Evolutionary conservation across 495 filamentous ascomycete genomes (phyloP).

Genomic region (Tetracladium setigerum): DNA sequence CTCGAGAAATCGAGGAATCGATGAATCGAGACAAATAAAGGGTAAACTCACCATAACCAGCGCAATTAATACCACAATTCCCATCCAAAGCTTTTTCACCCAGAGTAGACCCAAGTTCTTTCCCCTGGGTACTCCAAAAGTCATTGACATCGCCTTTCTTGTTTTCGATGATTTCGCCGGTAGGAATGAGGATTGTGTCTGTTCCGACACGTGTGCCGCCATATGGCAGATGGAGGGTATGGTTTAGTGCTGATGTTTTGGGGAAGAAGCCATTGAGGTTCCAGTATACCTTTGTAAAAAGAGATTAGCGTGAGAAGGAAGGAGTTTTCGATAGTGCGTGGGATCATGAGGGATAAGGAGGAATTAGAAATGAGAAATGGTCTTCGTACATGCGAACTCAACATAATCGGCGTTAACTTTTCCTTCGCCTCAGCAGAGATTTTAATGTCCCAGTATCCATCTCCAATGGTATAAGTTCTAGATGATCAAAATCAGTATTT

Average conservation of each 20-base stretch:
- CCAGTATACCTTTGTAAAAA: constrained; percentile 68
- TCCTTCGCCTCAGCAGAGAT: constrained; percentile 47
- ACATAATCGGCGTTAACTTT: constrained; percentile 60
- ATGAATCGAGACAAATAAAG: constrained; percentile 23
- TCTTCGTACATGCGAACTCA: constrained; percentile 41
- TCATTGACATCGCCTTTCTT: constrained; percentile 57
- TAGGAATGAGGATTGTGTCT: constrained; percentile 72
- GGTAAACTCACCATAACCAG: constrained; percentile 62
- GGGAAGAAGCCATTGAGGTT: constrained; percentile 75
- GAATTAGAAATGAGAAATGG: too few relatives aligned
- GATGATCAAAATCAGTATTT: too few relatives aligned
- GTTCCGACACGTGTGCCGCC: constrained; percentile 60
- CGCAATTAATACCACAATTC: constrained; percentile 66
- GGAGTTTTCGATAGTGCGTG: background rate
- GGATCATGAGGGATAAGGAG: background rate
- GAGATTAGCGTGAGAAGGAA: background rate
- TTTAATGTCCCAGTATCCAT: constrained; percentile 45
- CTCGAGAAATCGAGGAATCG: background rate
- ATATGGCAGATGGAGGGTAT: constrained; percentile 66
- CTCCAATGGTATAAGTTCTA: constrained; percentile 50
- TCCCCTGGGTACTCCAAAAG: constrained; percentile 59
- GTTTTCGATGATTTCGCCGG: constrained; percentile 62
- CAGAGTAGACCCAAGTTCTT: constrained; percentile 66
- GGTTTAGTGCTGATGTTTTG: constrained; percentile 57
- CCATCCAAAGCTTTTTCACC: constrained; percentile 41